Conservation (phyloP, 2,329 filamentous ascomycete species). For the Bipolaris gigantea region DNA sequence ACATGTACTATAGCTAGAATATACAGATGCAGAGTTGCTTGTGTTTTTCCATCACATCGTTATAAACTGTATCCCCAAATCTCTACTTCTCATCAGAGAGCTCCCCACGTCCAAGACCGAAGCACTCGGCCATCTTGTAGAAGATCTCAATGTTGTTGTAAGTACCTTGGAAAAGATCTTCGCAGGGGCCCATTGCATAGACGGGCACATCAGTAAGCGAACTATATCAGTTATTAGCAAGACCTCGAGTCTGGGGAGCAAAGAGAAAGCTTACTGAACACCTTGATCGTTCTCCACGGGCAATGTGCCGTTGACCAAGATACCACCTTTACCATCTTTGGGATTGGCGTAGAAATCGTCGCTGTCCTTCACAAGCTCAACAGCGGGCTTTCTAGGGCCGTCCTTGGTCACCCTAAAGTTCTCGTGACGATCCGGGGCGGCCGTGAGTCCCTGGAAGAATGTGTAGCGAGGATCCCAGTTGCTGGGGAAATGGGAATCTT, state of each 20-base stretch:
- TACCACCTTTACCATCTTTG: conserved; percentile 65
- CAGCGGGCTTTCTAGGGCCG: conserved; percentile 65
- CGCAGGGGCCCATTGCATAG: conserved; percentile 77
- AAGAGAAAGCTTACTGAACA: conserved; percentile 27
- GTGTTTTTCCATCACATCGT: background rate
- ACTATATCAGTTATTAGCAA: conserved; percentile 2
- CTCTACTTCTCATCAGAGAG: background rate
- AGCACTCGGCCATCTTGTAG: conserved; percentile 70
- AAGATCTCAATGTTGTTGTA: conserved; percentile 74
- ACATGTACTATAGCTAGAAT: background rate
- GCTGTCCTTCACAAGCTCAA: conserved; percentile 52
- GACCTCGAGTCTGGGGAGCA: too few species aligned
- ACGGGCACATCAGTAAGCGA: conserved; percentile 54
- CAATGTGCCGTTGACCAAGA: conserved; percentile 76
- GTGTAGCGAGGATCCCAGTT: conserved; percentile 87
- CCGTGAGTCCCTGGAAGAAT: conserved; percentile 71
- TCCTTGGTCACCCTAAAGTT: conserved; percentile 71
- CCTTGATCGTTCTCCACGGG: conserved; percentile 63
- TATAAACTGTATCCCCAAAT: background rate
- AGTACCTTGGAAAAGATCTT: conserved; percentile 71
- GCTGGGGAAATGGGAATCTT: conserved; percentile 69
- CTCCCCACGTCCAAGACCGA: conserved; percentile 50
- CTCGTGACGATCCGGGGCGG: conserved; percentile 75
- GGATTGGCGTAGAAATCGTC: conserved; percentile 69
- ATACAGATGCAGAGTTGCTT: background rate